Evolutionary conservation across 345 rosid genomes (phyloP), one percentile per base, ranked within the genome.

Genomic region (Boechera retrofracta): DNA sequence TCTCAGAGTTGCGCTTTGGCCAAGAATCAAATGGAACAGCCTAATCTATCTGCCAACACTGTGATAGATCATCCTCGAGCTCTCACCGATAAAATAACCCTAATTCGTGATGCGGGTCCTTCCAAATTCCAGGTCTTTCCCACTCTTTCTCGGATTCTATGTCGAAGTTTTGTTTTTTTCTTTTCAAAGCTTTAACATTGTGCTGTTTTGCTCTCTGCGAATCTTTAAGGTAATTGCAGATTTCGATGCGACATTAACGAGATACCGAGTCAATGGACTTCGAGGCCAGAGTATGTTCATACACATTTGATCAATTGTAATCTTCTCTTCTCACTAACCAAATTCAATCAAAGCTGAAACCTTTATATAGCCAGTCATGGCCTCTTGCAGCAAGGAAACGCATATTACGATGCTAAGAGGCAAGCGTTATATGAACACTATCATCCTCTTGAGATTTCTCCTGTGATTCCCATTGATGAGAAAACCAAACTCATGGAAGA

Each of bases 401-500:
- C 83, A 1, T 82, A 88, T 31, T 93, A 80, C 63, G 86, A 93
- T 83, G 91, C 83, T n/a, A 91, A 87, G 84, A 91, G 97, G 65
- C 82, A 77, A 69, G 87, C 87, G 31, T 75, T 93, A 39, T 89
- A 76, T 69, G 89, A 89, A 2, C 80, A 88, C 64, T 91, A 93
- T 79, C 91, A 86, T 80, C 98, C 97, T 10, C 55, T 93, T 42
- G 98, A 93, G 75, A 88, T 86, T 70, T 89, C 95, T 18, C 91
- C 87, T 5, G 35, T 77, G 2, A 83, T 93, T 78, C 89, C 95
- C 5, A 36, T 89, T 47, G 87, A 91, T 44, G 90, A 93, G 79
- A 93, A 93, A 82, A 87, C 92, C 33, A 88, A 86, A 84, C 97
- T 93, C 76, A 93, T 93, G 98, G 92, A 93, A 83, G 96, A 93